phyloP scores from a whole-genome alignment of 2,329 filamentous ascomycete genomes.

The Apiospora sp. region DNA sequence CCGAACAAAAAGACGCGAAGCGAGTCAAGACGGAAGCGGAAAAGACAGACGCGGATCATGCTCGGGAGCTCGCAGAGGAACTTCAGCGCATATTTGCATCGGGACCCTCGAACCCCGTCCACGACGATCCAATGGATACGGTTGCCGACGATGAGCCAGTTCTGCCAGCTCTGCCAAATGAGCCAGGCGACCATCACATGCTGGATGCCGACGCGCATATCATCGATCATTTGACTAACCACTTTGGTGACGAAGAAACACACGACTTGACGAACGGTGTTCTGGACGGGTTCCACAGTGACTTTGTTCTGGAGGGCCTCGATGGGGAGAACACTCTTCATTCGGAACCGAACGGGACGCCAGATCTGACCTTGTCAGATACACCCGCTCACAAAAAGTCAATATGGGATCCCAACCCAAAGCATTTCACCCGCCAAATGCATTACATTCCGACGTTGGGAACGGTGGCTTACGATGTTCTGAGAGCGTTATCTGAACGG shows the following conservation, averaged over 20 bases:
- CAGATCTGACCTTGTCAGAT: slow-evolving; percentile 17
- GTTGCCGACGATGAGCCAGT: not conserved
- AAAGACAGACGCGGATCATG: slow-evolving; percentile 34
- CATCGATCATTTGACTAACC: slow-evolving; percentile 3
- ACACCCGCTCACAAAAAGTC: slow-evolving; percentile 32
- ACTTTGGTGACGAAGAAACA: slow-evolving; percentile 38
- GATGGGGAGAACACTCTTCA: slow-evolving; percentile 28
- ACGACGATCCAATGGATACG: slow-evolving; percentile 1
- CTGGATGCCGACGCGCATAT: slow-evolving; percentile 14
- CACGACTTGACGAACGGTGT: slow-evolving; percentile 30
- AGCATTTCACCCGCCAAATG: slow-evolving; percentile 43
- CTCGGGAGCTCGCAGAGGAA: slow-evolving; percentile 1
- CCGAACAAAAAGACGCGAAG: slow-evolving; percentile 35
- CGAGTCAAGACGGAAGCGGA: slow-evolving; percentile 37
- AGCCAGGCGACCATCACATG: slow-evolving; percentile 12
- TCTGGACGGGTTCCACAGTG: slow-evolving; percentile 20
- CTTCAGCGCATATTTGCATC: not conserved
- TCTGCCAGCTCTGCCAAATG: not conserved
- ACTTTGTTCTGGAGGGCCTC: slow-evolving; percentile 22
- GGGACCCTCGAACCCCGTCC: not conserved
- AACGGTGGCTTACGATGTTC: slow-evolving; percentile 42
- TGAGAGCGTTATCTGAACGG: slow-evolving; percentile 44
- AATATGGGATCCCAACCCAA: slow-evolving; percentile 42
- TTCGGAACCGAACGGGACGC: slow-evolving; percentile 15
- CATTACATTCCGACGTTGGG: slow-evolving; percentile 44